phyloP scores from a whole-genome alignment of 331 rosid genomes.

The Rosa hybrid region DNA sequence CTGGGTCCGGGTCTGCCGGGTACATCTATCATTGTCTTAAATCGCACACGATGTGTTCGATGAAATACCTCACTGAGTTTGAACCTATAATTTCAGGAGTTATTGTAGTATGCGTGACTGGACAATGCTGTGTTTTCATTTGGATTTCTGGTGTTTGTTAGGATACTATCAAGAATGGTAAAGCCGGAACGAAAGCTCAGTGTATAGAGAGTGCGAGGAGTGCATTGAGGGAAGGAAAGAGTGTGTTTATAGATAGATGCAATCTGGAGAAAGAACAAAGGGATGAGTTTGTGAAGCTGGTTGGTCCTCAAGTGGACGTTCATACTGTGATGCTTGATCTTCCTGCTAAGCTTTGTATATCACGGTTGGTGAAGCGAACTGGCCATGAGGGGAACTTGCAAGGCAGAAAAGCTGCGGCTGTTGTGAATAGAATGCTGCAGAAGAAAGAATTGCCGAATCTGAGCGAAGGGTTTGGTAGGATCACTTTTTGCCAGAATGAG shows the following conservation, averaged over 20 bases:
- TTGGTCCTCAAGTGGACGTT: conserved; percentile 46
- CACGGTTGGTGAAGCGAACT: conserved; percentile 73
- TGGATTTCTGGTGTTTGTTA: conserved; percentile 26
- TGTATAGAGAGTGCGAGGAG: conserved; percentile 65
- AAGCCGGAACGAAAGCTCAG: conserved; percentile 74
- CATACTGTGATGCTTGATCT: conserved; percentile 89
- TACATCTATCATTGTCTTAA: conserved; percentile 1
- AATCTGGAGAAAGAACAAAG: conserved; percentile 80
- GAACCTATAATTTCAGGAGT: background rate
- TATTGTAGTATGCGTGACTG: background rate
- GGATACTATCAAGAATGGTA: conserved; percentile 87
- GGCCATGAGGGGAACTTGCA: conserved; percentile 93
- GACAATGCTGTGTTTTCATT: background rate
- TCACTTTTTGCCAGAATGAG: conserved; percentile 74
- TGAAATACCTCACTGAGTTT: conserved; percentile 38
- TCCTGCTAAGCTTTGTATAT: conserved; percentile 85
- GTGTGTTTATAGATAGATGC: conserved; percentile 83
- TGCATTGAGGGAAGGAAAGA: conserved; percentile 68
- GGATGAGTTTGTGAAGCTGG: conserved; percentile 71
- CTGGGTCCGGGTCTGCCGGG: conserved; percentile 89
- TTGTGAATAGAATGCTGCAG: conserved; percentile 90
- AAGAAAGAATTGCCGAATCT: conserved; percentile 78
- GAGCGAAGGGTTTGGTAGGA: conserved; percentile 70
- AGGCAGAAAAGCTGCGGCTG: conserved; percentile 93
- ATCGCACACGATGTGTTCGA: conserved; percentile 39